Conservation (phyloP, 2,329 filamentous ascomycete genomes). For the Fusarium chlamydosporum region DNA sequence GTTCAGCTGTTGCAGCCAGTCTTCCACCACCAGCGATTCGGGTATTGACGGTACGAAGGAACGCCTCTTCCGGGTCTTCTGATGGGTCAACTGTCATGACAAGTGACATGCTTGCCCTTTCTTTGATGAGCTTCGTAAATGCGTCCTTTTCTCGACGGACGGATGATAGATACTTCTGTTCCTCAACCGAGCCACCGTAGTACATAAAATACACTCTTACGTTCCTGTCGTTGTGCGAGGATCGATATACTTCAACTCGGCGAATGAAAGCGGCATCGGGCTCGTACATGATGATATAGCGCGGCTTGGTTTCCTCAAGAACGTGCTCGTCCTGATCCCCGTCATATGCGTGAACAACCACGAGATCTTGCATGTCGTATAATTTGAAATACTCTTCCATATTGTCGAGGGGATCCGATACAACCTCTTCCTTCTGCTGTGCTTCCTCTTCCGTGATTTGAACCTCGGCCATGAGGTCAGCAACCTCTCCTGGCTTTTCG, state of each 20-base stretch:
- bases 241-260: slow-evolving; percentile 94
- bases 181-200: slow-evolving; percentile 94
- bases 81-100: slow-evolving; percentile 81
- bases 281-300: slow-evolving; percentile 99
- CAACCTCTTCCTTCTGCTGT: slow-evolving; percentile 80
- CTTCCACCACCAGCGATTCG: slow-evolving; percentile 94
- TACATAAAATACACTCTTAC: slow-evolving; percentile 97
- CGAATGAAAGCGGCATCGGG: slow-evolving; percentile 95
- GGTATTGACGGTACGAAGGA: slow-evolving; percentile 95
- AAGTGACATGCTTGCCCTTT: slow-evolving; percentile 92
- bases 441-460: slow-evolving; percentile 84
- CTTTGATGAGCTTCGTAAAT: slow-evolving; percentile 94
- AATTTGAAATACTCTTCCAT: slow-evolving; percentile 94
- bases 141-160: slow-evolving; percentile 97
- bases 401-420: slow-evolving; percentile 83
- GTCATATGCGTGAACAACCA: slow-evolving; percentile 93
- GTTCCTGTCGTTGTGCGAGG: slow-evolving; percentile 89
- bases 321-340: slow-evolving; percentile 96
- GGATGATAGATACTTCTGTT: slow-evolving; percentile 90
- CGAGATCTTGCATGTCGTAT: slow-evolving; percentile 89
- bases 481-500: slow-evolving; percentile 86
- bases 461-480: slow-evolving; percentile 84
- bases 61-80: slow-evolving; percentile 89
- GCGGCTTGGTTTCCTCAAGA: slow-evolving; percentile 92
- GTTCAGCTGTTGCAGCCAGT: slow-evolving; percentile 84